Conservation (phyloP, 257 asterid genomes). For the Handroanthus guayacan region DNA sequence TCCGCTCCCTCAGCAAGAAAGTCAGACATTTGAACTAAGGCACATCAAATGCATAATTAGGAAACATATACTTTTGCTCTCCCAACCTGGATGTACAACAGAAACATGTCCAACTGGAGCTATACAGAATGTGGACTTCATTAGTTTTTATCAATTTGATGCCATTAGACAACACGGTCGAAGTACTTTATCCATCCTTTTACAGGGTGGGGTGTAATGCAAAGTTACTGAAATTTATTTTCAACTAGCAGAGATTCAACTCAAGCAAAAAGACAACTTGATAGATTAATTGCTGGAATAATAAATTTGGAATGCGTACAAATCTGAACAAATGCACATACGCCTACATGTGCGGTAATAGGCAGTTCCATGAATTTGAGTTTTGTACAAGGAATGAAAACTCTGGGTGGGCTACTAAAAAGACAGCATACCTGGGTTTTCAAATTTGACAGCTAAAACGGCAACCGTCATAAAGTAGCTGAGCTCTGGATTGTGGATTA, state of each 20-base stretch:
- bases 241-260: conserved; percentile 6
- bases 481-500: conserved; percentile 12
- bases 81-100: background rate
- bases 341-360: background rate
- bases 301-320: background rate
- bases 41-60: conserved; percentile 9
- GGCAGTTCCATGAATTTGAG: background rate
- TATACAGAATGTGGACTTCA: conserved; percentile 1
- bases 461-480: conserved; percentile 2
- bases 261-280: conserved; percentile 6
- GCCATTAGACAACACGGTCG: background rate
- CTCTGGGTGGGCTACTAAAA: background rate
- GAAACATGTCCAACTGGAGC: background rate
- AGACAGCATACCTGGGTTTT: conserved; percentile 8
- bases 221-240: background rate
- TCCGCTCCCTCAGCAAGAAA: conserved; percentile 12
- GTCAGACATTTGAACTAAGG: background rate
- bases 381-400: conserved; percentile 2
- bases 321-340: background rate
- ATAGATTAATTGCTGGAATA: conserved; percentile 3
- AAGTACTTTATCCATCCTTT: background rate
- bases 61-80: background rate
- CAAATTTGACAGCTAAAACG: conserved; percentile 9
- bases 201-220: background rate
- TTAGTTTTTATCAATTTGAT: background rate